Percentiles rank a stretch among this genome's conserved stretches.
phyloP scores from a whole-genome alignment of 2,329 filamentous ascomycete genomes.

The Cladosporium velox region DNA sequence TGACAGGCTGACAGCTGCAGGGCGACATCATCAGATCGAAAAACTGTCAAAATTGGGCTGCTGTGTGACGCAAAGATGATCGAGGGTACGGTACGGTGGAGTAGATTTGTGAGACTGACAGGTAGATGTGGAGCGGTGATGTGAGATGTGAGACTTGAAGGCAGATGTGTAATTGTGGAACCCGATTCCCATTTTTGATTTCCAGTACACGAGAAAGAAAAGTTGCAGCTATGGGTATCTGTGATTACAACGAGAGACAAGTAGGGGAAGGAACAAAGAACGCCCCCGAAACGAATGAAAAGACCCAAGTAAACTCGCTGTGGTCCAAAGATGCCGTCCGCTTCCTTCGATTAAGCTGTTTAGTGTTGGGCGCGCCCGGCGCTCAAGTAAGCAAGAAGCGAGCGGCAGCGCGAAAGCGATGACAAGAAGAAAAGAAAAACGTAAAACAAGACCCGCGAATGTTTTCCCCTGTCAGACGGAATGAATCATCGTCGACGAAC shows the following conservation, averaged over 20 bases:
- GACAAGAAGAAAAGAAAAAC: background rate
- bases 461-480: conserved; percentile 8
- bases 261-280: background rate
- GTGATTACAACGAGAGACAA: conserved; percentile 20
- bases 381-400: conserved; percentile 17
- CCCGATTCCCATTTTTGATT: conserved; percentile 13
- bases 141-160: background rate
- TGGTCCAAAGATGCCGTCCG: conserved; percentile 9
- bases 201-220: conserved; percentile 16
- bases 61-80: background rate
- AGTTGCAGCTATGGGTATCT: conserved; percentile 20
- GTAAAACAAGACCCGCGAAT: background rate
- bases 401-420: background rate
- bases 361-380: conserved; percentile 11
- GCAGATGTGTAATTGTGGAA: background rate
- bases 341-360: conserved; percentile 14
- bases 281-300: background rate
- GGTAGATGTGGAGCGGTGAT: background rate
- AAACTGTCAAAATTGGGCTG: background rate
- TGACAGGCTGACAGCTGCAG: conserved; percentile 18
- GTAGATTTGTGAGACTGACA: background rate
- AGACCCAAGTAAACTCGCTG: background rate
- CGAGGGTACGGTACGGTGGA: background rate
- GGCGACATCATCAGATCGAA: conserved; percentile 14
- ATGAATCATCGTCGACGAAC: conserved; percentile 19